Evolutionary conservation across 306 rosid species (phyloP).

Genomic region (Rosa multiflora): DNA sequence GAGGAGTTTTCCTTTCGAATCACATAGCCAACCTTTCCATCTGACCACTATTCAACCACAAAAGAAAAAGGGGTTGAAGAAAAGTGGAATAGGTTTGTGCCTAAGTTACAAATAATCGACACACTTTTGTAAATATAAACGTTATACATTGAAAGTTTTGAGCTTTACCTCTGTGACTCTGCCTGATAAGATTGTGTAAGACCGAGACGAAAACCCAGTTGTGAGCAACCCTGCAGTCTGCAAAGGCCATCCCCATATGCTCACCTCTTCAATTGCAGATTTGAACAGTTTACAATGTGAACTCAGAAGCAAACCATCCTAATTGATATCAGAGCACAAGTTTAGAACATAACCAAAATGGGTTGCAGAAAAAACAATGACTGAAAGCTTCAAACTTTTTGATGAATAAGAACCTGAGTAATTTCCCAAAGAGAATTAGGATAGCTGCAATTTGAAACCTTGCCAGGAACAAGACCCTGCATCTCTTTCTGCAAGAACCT

Average conservation of each 20-base stretch:
- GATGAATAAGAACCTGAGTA: constrained; percentile 46
- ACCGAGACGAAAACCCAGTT: constrained; percentile 50
- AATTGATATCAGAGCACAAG: not conserved
- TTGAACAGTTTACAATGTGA: constrained; percentile 72
- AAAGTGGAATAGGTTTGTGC: not conserved
- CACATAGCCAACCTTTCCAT: constrained; percentile 52
- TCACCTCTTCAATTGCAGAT: constrained; percentile 67
- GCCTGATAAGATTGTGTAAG: constrained; percentile 71
- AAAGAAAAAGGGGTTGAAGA: not conserved
- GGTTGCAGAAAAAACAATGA: not conserved
- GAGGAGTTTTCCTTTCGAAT: constrained; percentile 61
- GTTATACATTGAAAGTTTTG: not conserved
- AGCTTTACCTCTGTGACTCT: constrained; percentile 71
- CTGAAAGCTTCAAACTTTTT: not conserved
- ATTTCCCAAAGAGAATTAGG: constrained; percentile 53
- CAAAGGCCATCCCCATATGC: constrained; percentile 95
- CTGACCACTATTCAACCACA: constrained; percentile 60
- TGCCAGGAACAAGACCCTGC: constrained; percentile 35
- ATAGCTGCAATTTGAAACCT: constrained; percentile 64
- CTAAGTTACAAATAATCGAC: not conserved
- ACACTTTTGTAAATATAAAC: not conserved
- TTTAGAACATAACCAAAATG: not conserved
- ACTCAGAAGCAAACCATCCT: constrained; percentile 71
- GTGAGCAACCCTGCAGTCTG: constrained; percentile 89
- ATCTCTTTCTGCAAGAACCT: constrained; percentile 61